phyloP scores from a whole-genome alignment of 176 grass and related monocot species.

The Oryza nivara region DNA sequence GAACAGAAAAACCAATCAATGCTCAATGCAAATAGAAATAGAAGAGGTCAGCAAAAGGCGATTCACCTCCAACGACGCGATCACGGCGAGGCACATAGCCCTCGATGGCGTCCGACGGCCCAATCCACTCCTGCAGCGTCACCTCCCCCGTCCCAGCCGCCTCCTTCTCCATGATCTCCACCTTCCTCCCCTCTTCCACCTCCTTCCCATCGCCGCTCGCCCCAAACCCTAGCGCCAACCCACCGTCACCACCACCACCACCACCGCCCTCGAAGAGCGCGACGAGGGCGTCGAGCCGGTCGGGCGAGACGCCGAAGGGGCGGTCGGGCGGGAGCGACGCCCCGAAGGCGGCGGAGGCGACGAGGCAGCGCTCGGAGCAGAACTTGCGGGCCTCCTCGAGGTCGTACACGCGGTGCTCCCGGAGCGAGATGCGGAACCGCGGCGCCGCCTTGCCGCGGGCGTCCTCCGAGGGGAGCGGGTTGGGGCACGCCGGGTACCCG shows the following conservation, averaged over 20 bases:
- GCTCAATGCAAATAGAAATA: not conserved
- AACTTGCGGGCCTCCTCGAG: slow-evolving; percentile 76
- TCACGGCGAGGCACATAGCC: slow-evolving; percentile 68
- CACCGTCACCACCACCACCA: slow-evolving; percentile 3
- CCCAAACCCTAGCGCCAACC: slow-evolving; percentile 30
- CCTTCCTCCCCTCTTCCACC: slow-evolving; percentile 13
- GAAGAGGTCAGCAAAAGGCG: not conserved
- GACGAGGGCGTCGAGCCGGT: slow-evolving; percentile 42
- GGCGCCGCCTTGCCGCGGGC: not conserved
- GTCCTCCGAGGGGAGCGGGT: slow-evolving; percentile 19
- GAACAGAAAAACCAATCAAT: not conserved
- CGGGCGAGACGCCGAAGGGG: slow-evolving; percentile 35
- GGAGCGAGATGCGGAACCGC: slow-evolving; percentile 71
- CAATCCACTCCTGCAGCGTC: slow-evolving; percentile 69
- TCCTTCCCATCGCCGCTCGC: not conserved
- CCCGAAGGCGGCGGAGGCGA: slow-evolving; percentile 58
- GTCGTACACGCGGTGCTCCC: slow-evolving; percentile 95
- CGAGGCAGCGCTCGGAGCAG: slow-evolving; percentile 75
- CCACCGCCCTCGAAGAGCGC: slow-evolving; percentile 48
- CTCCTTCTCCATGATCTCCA: slow-evolving; percentile 72
- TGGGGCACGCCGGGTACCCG: slow-evolving; percentile 55
- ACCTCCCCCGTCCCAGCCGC: slow-evolving; percentile 49
- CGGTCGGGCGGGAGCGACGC: slow-evolving; percentile 46
- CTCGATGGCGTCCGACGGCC: slow-evolving; percentile 72
- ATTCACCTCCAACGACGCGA: slow-evolving; percentile 26